phyloP scores from a whole-genome alignment of 2,329 filamentous ascomycete genomes.

The Aspergillus awamori region DNA sequence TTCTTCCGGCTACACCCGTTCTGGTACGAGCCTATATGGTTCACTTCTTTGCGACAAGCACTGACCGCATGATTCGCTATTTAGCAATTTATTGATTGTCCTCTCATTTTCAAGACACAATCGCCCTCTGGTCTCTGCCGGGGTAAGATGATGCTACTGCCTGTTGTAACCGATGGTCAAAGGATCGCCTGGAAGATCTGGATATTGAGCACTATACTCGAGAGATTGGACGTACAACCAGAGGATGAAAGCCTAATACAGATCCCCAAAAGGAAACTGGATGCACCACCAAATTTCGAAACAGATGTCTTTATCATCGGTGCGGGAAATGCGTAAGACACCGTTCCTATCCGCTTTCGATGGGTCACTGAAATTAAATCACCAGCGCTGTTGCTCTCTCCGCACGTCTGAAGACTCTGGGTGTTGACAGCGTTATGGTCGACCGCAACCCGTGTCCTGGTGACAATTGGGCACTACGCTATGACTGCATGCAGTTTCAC shows the following conservation, averaged over 20 bases:
- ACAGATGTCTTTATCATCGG: slow-evolving; percentile 45
- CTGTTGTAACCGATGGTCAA: slow-evolving; percentile 13
- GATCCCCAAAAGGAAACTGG: slow-evolving; percentile 15
- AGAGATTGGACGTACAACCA: slow-evolving; percentile 24
- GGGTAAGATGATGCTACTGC: slow-evolving; percentile 38
- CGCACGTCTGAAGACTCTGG: slow-evolving; percentile 49
- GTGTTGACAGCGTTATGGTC: slow-evolving; percentile 47
- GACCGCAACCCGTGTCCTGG: slow-evolving; percentile 48
- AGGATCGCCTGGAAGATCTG: slow-evolving; percentile 30
- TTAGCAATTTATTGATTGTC: slow-evolving; percentile 38
- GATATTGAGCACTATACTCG: slow-evolving; percentile 29
- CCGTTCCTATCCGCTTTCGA: background rate
- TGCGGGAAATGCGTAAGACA: slow-evolving; percentile 45
- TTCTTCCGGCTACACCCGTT: slow-evolving; percentile 20
- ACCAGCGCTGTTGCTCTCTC: slow-evolving; percentile 37
- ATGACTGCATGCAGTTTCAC: slow-evolving; percentile 50
- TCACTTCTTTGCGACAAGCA: background rate
- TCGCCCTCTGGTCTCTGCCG: slow-evolving; percentile 33
- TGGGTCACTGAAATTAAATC: background rate
- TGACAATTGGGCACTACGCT: slow-evolving; percentile 51
- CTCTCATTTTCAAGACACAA: slow-evolving; percentile 36
- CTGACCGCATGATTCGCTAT: background rate
- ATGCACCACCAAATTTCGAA: slow-evolving; percentile 5
- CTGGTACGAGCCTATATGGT: slow-evolving; percentile 16
- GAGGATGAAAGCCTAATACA: slow-evolving; percentile 28